These are phyloP conservation scores for Coemansia sp. DNA, from an alignment of 192 early-diverging fungal genomes.

Conservation along the genomic window DNA sequence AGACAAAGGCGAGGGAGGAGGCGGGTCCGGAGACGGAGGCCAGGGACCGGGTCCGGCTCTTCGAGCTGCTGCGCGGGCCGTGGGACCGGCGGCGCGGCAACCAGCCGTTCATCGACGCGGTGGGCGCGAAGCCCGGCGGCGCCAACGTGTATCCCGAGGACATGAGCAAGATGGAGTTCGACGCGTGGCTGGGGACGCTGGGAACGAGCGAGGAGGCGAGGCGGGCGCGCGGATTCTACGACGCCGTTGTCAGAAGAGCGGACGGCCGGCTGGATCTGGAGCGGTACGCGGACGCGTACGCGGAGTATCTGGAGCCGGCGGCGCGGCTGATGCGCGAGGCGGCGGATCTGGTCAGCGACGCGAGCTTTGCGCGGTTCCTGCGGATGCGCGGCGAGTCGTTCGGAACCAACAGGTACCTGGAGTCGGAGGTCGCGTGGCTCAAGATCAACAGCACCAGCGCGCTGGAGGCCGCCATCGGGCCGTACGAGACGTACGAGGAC, in stretches of 20 bases:
- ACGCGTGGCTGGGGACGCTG: constrained; percentile 58
- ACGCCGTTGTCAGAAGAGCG: constrained; percentile 52
- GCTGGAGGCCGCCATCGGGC: constrained; percentile 68
- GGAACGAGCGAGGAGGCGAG: constrained; percentile 31
- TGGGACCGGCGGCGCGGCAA: constrained; percentile 64
- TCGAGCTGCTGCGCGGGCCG: constrained; percentile 68
- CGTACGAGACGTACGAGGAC: constrained; percentile 77
- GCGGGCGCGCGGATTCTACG: constrained; percentile 68
- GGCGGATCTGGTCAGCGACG: constrained; percentile 58
- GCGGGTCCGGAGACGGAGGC: constrained; percentile 21
- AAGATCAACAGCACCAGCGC: constrained; percentile 61
- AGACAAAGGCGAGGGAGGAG: constrained; percentile 23
- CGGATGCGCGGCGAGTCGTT: constrained; percentile 60
- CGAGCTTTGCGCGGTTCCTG: constrained; percentile 61
- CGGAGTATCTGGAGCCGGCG: constrained; percentile 57
- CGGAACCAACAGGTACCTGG: constrained; percentile 62
- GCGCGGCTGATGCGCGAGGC: constrained; percentile 59
- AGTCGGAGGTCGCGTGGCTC: constrained; percentile 72
- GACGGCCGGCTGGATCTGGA: constrained; percentile 42
- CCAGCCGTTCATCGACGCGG: constrained; percentile 56
- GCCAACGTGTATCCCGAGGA: constrained; percentile 75
- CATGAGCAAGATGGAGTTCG: constrained; percentile 65
- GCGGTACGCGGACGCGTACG: constrained; percentile 62
- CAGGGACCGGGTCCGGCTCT: constrained; percentile 50
- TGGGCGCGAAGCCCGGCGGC: constrained; percentile 54